phyloP scores from a whole-genome alignment of 306 rosid species.

The Amphicarpaea edgeworthii region DNA sequence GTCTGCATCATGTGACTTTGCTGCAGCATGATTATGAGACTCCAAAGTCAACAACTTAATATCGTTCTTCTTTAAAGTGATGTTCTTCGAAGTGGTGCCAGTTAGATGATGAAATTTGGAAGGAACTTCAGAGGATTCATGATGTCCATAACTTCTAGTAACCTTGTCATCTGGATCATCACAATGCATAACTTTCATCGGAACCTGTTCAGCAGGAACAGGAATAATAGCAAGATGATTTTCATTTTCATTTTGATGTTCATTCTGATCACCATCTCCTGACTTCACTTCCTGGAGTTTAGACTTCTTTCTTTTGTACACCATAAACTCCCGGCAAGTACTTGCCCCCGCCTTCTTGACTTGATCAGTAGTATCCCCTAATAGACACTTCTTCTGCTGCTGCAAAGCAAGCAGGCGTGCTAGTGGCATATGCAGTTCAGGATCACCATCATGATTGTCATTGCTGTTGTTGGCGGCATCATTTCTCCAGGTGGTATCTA shows the following conservation, averaged over 20 bases:
- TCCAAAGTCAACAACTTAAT: constrained; percentile 41
- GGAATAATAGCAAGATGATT: constrained; percentile 67
- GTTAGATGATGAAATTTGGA: constrained; percentile 49
- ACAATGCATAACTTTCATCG: constrained; percentile 48
- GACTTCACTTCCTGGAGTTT: constrained; percentile 45
- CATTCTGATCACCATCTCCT: constrained; percentile 38
- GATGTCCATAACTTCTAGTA: constrained; percentile 45
- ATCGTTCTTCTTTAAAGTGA: constrained; percentile 45
- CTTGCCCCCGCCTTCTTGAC: constrained; percentile 8
- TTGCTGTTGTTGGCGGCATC: too few relatives aligned
- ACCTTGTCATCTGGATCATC: constrained; percentile 39
- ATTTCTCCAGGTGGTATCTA: constrained; percentile 53
- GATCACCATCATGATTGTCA: constrained; percentile 57
- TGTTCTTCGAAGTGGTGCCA: constrained; percentile 41
- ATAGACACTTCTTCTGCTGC: constrained; percentile 35
- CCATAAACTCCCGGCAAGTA: constrained; percentile 40
- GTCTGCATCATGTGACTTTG: constrained; percentile 44
- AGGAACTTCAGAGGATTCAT: constrained; percentile 48
- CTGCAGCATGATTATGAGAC: constrained; percentile 18
- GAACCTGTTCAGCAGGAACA: constrained; percentile 49
- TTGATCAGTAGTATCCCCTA: constrained; percentile 30
- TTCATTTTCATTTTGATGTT: constrained; percentile 46
- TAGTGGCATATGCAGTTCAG: constrained; percentile 70
- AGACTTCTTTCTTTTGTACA: constrained; percentile 44
- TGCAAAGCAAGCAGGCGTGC: constrained; percentile 54